phyloP scores from a whole-genome alignment of 345 rosid species.

The Camelina sativa region DNA sequence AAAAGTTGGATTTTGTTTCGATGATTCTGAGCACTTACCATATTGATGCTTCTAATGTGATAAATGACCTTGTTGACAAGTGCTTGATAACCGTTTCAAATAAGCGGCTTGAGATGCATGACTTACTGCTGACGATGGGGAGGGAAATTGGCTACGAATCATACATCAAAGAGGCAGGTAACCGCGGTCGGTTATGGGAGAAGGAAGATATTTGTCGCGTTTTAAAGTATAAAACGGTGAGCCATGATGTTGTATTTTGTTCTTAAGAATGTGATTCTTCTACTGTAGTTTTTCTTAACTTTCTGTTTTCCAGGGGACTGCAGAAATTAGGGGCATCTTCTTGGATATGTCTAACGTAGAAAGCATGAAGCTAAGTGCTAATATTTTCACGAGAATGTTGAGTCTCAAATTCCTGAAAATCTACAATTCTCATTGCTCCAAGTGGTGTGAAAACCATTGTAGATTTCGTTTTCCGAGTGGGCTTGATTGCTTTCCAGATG shows the following conservation, averaged over 20 bases:
- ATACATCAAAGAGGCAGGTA: conserved; percentile 35
- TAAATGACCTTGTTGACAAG: conserved; percentile 41
- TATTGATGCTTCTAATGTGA: conserved; percentile 20
- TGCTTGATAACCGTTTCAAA: conserved; percentile 35
- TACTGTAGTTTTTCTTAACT: neutral
- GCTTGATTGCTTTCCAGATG: conserved; percentile 40
- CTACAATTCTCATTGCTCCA: conserved; percentile 36
- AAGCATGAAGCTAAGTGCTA: conserved; percentile 27
- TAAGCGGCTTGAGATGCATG: conserved; percentile 44
- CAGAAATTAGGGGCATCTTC: conserved; percentile 40
- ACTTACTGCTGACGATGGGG: conserved; percentile 46
- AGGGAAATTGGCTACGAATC: conserved; percentile 36
- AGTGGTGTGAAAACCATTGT: conserved; percentile 35
- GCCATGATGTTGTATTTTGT: neutral
- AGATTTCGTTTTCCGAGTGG: conserved; percentile 22
- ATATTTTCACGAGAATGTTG: conserved; percentile 38
- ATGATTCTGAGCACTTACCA: conserved; percentile 32
- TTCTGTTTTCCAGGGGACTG: conserved; percentile 36
- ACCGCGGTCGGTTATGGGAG: conserved; percentile 39
- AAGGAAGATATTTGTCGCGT: conserved; percentile 42
- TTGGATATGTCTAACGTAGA: conserved; percentile 32
- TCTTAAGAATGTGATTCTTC: conserved; percentile 3
- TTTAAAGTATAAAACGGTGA: conserved; percentile 35
- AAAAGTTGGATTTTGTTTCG: conserved; percentile 5
- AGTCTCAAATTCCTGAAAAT: conserved; percentile 47